Conservation (phyloP, 2,329 filamentous ascomycete genomes). For the Verticillium albo-atrum region DNA sequence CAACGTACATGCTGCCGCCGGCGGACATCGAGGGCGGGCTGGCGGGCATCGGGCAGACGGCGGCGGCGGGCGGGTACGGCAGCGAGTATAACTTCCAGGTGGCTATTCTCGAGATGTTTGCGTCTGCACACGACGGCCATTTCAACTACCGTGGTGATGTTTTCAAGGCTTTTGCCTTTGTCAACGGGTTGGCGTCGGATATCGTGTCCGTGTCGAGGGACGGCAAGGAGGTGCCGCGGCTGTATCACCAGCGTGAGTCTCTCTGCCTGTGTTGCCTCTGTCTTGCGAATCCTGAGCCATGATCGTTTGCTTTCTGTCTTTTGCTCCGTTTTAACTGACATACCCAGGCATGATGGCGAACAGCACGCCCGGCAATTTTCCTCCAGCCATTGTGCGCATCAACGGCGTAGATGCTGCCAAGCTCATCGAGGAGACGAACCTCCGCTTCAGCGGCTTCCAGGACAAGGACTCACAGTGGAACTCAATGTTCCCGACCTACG, state of each 20-base stretch:
- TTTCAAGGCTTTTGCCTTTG: conserved; percentile 46
- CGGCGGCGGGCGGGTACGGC: conserved; percentile 33
- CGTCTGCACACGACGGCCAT: conserved; percentile 60
- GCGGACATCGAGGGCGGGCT: conserved; percentile 43
- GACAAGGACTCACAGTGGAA: conserved; percentile 54
- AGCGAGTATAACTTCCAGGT: conserved; percentile 52
- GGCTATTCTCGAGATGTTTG: conserved; percentile 45
- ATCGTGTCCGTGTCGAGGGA: conserved; percentile 59
- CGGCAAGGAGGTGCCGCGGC: conserved; percentile 51
- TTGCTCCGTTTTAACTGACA: neutral
- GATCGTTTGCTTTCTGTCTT: too few relatives aligned
- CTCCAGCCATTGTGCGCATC: conserved; percentile 46
- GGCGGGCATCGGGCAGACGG: conserved; percentile 37
- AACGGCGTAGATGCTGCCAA: conserved; percentile 50
- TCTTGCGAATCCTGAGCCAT: too few relatives aligned
- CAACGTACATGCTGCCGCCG: conserved; percentile 41
- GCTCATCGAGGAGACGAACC: conserved; percentile 41
- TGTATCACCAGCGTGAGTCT: conserved; percentile 45
- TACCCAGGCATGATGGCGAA: neutral
- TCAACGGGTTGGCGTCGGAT: conserved; percentile 22
- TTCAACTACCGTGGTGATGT: conserved; percentile 52
- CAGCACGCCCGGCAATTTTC: conserved; percentile 10
- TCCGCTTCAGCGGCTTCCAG: conserved; percentile 41
- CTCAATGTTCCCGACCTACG: conserved; percentile 20
- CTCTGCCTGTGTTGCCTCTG: neutral